phyloP scores from a whole-genome alignment of 768 basidiomycete species.

The Podaxis carcinomalis region DNA sequence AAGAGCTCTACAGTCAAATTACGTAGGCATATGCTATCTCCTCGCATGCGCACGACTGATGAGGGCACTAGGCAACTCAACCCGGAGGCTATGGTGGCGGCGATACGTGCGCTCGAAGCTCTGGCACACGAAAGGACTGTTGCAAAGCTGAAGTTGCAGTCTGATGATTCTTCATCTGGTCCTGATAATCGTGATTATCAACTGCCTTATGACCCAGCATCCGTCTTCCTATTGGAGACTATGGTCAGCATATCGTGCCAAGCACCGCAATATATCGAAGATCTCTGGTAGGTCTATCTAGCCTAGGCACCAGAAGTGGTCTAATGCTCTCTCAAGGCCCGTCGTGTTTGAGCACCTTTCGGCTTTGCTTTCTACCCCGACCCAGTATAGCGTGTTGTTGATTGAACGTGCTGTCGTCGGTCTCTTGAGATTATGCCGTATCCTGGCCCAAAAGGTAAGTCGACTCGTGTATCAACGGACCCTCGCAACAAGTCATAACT shows the following conservation, averaged over 20 bases:
- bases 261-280: slow-evolving; percentile 73
- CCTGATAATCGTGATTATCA: slow-evolving; percentile 44
- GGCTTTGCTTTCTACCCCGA: slow-evolving; percentile 67
- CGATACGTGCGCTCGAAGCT: slow-evolving; percentile 81
- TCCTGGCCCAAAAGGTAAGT: slow-evolving; percentile 74
- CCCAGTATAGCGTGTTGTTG: slow-evolving; percentile 83
- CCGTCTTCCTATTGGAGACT: slow-evolving; percentile 90
- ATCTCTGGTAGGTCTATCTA: slow-evolving; percentile 67
- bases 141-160: slow-evolving; percentile 67
- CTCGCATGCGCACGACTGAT: slow-evolving; percentile 3
- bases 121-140: slow-evolving; percentile 88
- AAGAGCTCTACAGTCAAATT: slow-evolving; percentile 92
- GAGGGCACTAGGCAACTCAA: slow-evolving; percentile 60
- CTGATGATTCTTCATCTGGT: slow-evolving; percentile 48
- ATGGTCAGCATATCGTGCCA: slow-evolving; percentile 89
- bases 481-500: slow-evolving; percentile 7
- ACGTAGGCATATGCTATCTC: slow-evolving; percentile 51
- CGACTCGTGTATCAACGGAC: not conserved
- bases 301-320: not conserved
- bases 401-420: slow-evolving; percentile 94
- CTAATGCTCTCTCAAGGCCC: slow-evolving; percentile 55
- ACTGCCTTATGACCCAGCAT: slow-evolving; percentile 91
- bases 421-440: slow-evolving; percentile 76
- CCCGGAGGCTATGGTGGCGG: slow-evolving; percentile 74
- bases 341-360: slow-evolving; percentile 92